Percentiles rank a stretch among this genome's conserved stretches.
Conservation (phyloP, 1,284 basidiomycete genomes). For the Grifola frondosa region DNA sequence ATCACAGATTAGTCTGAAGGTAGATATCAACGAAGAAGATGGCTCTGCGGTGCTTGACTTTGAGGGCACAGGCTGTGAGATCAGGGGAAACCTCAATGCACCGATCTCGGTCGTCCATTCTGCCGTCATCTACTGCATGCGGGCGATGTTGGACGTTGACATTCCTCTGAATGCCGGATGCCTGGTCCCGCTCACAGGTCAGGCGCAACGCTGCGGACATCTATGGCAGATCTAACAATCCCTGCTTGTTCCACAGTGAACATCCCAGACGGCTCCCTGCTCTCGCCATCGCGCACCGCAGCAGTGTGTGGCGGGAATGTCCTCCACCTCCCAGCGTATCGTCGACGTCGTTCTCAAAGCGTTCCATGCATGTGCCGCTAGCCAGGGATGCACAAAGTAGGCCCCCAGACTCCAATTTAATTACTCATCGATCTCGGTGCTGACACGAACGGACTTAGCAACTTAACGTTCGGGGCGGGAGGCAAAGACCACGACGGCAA, state of each 20-base stretch:
- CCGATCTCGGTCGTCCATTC: conserved; percentile 89
- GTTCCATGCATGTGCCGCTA: conserved; percentile 90
- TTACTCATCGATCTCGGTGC: neutral
- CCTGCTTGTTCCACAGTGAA: conserved; percentile 48
- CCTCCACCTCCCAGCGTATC: conserved; percentile 87
- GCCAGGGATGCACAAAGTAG: conserved; percentile 91
- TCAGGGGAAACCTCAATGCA: conserved; percentile 88
- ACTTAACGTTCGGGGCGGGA: conserved; percentile 88
- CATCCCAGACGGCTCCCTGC: conserved; percentile 79
- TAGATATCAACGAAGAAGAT: conserved; percentile 75
- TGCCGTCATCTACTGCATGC: conserved; percentile 94
- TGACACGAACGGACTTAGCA: conserved; percentile 43
- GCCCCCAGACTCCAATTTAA: conserved; percentile 21
- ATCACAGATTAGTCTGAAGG: conserved; percentile 72
- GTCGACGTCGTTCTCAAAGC: conserved; percentile 95
- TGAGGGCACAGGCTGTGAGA: conserved; percentile 85
- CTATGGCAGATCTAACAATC: conserved; percentile 1
- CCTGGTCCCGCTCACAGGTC: conserved; percentile 76
- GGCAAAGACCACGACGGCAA: conserved; percentile 84
- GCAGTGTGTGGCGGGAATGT: conserved; percentile 96
- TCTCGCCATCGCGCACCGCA: conserved; percentile 82
- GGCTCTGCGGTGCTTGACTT: conserved; percentile 92
- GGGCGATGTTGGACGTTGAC: conserved; percentile 88
- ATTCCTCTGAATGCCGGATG: conserved; percentile 96
- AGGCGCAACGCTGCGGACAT: no score